A percentile compares a stretch with the other conserved stretches of the same genome.
Evolutionary conservation across 2,329 filamentous ascomycete genomes (phyloP).

Genomic region (Dothistroma pini): DNA sequence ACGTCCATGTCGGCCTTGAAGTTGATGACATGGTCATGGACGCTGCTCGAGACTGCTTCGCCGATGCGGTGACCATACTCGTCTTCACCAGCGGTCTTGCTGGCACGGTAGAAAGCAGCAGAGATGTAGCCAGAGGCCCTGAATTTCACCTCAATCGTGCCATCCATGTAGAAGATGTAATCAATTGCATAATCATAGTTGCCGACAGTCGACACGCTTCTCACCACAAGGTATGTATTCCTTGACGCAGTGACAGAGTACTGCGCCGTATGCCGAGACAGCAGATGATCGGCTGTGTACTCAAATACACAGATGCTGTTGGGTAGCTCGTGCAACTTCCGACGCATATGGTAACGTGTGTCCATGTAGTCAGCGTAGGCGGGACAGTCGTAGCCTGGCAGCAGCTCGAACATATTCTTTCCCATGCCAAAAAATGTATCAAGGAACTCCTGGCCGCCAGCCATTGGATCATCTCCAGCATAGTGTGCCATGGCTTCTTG

Average conservation of each 20-base stretch:
- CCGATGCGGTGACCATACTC: slow-evolving; percentile 40
- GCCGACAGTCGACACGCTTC: slow-evolving; percentile 50
- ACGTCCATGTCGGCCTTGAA: slow-evolving; percentile 44
- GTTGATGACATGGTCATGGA: slow-evolving; percentile 40
- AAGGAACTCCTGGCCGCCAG: slow-evolving; percentile 36
- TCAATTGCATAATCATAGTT: slow-evolving; percentile 55
- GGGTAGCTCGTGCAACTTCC: slow-evolving; percentile 41
- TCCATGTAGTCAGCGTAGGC: slow-evolving; percentile 52
- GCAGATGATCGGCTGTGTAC: slow-evolving; percentile 47
- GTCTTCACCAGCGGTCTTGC: slow-evolving; percentile 37
- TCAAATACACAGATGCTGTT: slow-evolving; percentile 58
- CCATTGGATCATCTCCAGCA: slow-evolving; percentile 48
- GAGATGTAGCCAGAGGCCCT: slow-evolving; percentile 55
- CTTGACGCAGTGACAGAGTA: slow-evolving; percentile 46
- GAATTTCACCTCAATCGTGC: slow-evolving; percentile 51
- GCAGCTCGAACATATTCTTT: slow-evolving; percentile 45
- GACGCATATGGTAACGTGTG: slow-evolving; percentile 42
- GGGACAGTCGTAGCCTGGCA: slow-evolving; percentile 54
- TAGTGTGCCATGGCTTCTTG: slow-evolving; percentile 55
- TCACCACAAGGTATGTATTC: slow-evolving; percentile 44
- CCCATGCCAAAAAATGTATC: slow-evolving; percentile 41
- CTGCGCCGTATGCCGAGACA: slow-evolving; percentile 47
- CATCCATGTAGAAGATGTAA: slow-evolving; percentile 53
- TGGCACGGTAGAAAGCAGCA: slow-evolving; percentile 45
- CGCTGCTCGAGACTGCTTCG: slow-evolving; percentile 36